phyloP scores from a whole-genome alignment of 192 early-diverging fungal species.

The Chytriomyces hyalinus region DNA sequence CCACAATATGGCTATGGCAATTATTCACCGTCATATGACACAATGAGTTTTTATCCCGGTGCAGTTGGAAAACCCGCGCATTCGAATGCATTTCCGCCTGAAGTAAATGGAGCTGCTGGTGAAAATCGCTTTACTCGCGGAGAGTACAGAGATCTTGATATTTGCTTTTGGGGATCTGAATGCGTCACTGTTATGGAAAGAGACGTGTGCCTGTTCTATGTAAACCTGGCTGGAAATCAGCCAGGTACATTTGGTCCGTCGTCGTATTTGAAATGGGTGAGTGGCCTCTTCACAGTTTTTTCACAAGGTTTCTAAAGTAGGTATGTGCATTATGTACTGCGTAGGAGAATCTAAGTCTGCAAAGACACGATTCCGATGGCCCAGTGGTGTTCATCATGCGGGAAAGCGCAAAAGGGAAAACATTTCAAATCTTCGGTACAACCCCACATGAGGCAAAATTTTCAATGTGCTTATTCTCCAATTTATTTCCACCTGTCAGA shows the following conservation, averaged over 20 bases:
- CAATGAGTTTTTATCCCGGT: not conserved
- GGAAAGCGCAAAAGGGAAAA: not conserved
- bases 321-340: not conserved
- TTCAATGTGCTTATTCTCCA: not conserved
- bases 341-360: conserved; percentile 8
- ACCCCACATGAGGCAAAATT: no score
- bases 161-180: conserved; percentile 12
- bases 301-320: not conserved
- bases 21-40: not conserved
- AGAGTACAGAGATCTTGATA: not conserved
- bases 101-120: not conserved
- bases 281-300: not conserved
- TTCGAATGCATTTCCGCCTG: not conserved
- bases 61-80: not conserved
- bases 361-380: not conserved
- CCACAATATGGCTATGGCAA: not conserved
- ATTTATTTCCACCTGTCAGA: not conserved
- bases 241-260: not conserved
- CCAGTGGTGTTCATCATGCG: conserved; percentile 1
- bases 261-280: not conserved
- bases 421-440: not conserved
- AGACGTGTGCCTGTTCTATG: not conserved
- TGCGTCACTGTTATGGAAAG: conserved; percentile 17
- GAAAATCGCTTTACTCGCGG: not conserved
- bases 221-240: not conserved